Conservation (phyloP, 257 asterid genomes). For the Solanum rostratum region DNA sequence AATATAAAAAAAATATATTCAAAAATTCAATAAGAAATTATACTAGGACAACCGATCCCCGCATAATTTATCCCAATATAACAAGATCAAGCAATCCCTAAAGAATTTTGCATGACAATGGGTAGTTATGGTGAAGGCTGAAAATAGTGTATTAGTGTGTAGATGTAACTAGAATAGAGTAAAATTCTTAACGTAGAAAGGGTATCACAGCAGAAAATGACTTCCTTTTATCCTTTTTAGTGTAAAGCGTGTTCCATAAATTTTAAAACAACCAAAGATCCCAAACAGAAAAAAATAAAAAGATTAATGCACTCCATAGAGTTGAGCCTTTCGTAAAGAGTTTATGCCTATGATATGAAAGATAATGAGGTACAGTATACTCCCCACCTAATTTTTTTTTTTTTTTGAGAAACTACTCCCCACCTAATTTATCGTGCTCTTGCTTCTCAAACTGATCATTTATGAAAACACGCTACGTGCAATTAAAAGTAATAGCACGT, state of each 20-base stretch:
- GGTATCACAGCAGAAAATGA: background rate
- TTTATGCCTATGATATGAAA: background rate
- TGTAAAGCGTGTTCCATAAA: background rate
- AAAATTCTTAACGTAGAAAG: background rate
- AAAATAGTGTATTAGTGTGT: background rate
- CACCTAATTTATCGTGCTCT: background rate
- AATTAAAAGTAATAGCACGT: background rate
- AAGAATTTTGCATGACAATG: background rate
- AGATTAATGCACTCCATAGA: background rate
- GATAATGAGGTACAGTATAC: background rate
- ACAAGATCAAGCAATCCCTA: background rate
- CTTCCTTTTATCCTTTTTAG: background rate
- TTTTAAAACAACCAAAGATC: background rate
- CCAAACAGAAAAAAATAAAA: background rate
- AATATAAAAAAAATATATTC: background rate
- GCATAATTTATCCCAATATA: background rate
- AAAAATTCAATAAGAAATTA: background rate
- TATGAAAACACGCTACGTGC: background rate
- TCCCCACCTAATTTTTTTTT: background rate
- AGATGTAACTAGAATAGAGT: background rate
- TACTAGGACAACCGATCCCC: background rate
- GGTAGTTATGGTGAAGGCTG: background rate
- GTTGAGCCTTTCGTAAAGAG: background rate
- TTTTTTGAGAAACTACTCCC: too few species aligned
- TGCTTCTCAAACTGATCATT: background rate